Evolutionary conservation across 768 basidiomycete genomes (phyloP), one percentile per base, ranked within the genome.

Genomic region (Gymnopilus junonius): DNA sequence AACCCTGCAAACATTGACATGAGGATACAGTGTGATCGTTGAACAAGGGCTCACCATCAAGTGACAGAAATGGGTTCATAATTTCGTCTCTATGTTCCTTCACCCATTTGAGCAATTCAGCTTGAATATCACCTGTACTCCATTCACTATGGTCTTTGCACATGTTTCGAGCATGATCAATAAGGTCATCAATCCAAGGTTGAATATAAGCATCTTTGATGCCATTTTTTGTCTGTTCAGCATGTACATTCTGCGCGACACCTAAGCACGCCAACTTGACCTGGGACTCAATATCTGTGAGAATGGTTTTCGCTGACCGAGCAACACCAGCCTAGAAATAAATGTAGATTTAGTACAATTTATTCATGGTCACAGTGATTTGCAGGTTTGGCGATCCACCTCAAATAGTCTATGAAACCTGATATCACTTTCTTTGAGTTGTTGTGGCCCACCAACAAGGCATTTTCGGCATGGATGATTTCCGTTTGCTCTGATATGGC

Each of bases 391-490:
- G n/a, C n/a, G n/a, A n/a, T n/a, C 66, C 56, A 77, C 77, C 53
- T 56, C 2, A 40, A 79, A 82, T 8, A 82, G 40, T 1, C 31
- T 53, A 55, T 76, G 69, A 65, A 73, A 83, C 0, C 82, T 79
- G 1, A 68, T 58, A 35, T 79, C 68, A 0, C 71, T 66, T 60
- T 67, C 45, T 68, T 80, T 82, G 3, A 69, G 40, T 54, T 73
- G 67, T 25, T 74, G 69, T 0, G 73, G 69, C 0, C 82, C 77
- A 1, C 83, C 78, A 15, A 73, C 71, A 37, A 71, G 1, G 50
- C 81, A 83, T 65, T 77, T 80, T 1, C 75, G 66, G 58, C 83
- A 85, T 2, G 71, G 74, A 8, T 70, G 62, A 40, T 83, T 84
- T 11, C 80, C 79, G 1, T 74, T 71, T 0, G 71, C 68, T 0